Evolutionary conservation across 1,284 basidiomycete species (phyloP), one percentile per base, ranked within the genome.

Genomic region (Ganoderma lingzhi): DNA sequence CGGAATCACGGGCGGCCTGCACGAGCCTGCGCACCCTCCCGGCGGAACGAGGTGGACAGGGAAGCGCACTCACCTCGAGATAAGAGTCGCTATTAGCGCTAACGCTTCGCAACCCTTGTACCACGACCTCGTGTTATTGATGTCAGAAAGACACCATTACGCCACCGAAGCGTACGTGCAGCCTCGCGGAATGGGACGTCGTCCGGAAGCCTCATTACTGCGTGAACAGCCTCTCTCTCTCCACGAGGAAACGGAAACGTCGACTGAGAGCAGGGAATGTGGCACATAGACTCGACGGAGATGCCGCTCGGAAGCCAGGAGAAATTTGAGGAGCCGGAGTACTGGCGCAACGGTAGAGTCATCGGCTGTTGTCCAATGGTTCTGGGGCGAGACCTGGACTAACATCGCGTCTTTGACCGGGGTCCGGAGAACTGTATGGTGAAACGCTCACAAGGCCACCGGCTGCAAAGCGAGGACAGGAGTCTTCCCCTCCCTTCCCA

Each of bases 371-470:
- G 35, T 39, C 3, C 35, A 39, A 19, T n/a, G 37, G 15, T 12
- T 19, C 35, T 37, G 28, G 63, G 28, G 63, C 56, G 42, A 44
- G 64, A 39, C 42, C 44, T 17, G 42, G 44, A 10, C 32, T 60
- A 19, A 60, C 58, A 3, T 60, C 37, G 19, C 28, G 39, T 15
- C 64, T 42, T 37, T 10, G 23, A 64, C 12, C 14, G 14, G 39
- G 51, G 44, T 10, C 39, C 39, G 39, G 39, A 41, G 12, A 59
- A 35, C 23, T 41, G 41, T 58, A 30, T 37, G 65, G 17, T 51
- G 65, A 68, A 59, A 72, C 69, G 67, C 60, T 72, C 37, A 28
- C 56, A 44, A 37, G 64, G 15, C 44, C 41, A 61, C 58, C 56
- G 41, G 61, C n/a, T 53, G 59, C 59, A 60, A 68, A 48, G 61